These are phyloP conservation scores for Cairneyella variabilis DNA, from an alignment of 495 filamentous ascomycete genomes.

Conservation along the genomic window DNA sequence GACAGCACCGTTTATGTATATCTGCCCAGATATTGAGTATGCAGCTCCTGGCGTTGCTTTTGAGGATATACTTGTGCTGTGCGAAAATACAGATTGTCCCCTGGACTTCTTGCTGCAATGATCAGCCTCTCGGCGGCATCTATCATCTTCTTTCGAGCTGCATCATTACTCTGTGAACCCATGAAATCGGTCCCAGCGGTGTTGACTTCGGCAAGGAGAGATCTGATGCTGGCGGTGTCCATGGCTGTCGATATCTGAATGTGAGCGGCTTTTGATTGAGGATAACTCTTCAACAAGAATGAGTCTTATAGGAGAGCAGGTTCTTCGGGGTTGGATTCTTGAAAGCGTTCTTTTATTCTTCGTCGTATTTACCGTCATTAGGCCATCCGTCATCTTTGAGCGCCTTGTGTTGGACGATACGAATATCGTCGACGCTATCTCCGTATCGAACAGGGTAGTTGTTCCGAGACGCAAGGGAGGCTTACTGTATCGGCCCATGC, in stretches of 20 bases:
- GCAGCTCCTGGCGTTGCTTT: no score
- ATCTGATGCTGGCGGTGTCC: not conserved
- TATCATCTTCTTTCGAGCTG: not conserved
- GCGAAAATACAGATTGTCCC: constrained; percentile 3
- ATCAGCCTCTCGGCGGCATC: constrained; percentile 5
- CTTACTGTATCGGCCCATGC: no score
- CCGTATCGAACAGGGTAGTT: no score
- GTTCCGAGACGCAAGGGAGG: no score
- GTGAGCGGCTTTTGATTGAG: not conserved
- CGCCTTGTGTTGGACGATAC: no score
- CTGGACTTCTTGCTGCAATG: constrained; percentile 7
- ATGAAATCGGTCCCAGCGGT: not conserved
- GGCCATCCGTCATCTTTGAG: no score
- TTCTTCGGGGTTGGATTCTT: no score
- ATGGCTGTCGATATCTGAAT: not conserved
- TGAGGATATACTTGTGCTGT: constrained; percentile 2
- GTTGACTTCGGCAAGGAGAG: constrained; percentile 1
- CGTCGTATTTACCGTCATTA: no score
- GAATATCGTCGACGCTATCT: no score
- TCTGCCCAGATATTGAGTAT: no score
- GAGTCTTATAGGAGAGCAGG: no score
- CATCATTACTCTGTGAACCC: not conserved
- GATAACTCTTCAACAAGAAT: not conserved
- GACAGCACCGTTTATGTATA: constrained; percentile 2
- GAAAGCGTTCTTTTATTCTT: no score